Base-by-base conservation (phyloP, 2,329 filamentous ascomycete genomes). In the Talaromyces sp. region DNA sequence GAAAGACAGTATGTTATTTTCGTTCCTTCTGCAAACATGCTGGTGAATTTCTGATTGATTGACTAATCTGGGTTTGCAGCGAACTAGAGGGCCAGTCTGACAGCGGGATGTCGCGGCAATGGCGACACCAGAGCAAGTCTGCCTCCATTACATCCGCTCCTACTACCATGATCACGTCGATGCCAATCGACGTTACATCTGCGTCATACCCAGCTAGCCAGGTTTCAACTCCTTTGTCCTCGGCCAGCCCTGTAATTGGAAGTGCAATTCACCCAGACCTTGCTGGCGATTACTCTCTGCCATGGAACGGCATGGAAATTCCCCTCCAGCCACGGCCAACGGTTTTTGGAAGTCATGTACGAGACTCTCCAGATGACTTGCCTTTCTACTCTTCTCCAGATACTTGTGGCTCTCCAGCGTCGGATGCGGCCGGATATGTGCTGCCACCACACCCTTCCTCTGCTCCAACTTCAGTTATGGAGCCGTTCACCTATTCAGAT, bases 1-100 rank as follows among this genome's bases (percentile, higher is more conserved):
- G 81, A 82, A 69, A 77, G 80, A 76, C 81, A 83, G 81, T 83
- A 72, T 71, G 79, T 77, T 33, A 37, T 7, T 50, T 13, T 39
- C 16, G 50, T 27, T 31, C 35, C 31, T n/a, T 10, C 10, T 48
- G 4, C n/a, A 31, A 24, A 41, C 16, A 6, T 31, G 16, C 27
- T 31, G 8, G 14, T 24, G 5, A 4, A 14, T 45, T 24, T 19
- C 24, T 59, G 33, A 31, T 31, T 27, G 43, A 39, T 41, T 11
- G 52, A 47, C 47, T 64, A 50, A 64, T 59, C 8, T n/a, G 22
- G 3, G n/a, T 60, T 48, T 35, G 14, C 54, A 78, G 76, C 67
- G 76, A 77, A 57, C 68, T 77, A 41, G 76, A 78, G 60, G 70
- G 74, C 56, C 75, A 77, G 67, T 67, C 74, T 41, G 72, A 76